Percentiles rank a stretch among this genome's conserved stretches.
phyloP scores from a whole-genome alignment of 2,329 filamentous ascomycete genomes.

The Dryadomyces quercus-mongolicae region DNA sequence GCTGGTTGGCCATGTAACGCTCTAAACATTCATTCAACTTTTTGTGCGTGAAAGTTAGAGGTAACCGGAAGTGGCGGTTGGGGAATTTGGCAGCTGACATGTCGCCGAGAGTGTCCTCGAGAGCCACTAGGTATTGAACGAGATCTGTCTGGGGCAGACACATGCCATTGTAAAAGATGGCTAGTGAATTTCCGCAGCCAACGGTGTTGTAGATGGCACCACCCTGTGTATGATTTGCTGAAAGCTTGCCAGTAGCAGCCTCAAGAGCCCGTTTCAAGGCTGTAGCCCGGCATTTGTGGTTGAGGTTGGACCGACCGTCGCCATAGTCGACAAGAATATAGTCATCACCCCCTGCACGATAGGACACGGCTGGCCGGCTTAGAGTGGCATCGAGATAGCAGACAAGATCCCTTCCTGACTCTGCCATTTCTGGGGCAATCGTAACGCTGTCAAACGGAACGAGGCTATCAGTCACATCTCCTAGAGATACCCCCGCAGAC shows the following conservation, averaged over 20 bases:
- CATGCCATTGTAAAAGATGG: not conserved
- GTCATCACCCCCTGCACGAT: not conserved
- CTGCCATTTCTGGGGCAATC: not conserved
- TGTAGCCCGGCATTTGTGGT: constrained; percentile 1
- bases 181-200: constrained; percentile 1
- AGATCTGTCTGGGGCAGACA: not conserved
- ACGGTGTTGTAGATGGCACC: constrained; percentile 1
- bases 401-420: not conserved
- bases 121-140: not conserved
- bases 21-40: constrained; percentile 30
- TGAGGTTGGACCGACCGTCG: not conserved
- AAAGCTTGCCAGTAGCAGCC: not conserved
- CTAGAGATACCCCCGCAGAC: not conserved
- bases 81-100: constrained; percentile 1
- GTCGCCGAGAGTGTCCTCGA: not conserved
- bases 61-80: constrained; percentile 13
- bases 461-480: not conserved
- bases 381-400: not conserved
- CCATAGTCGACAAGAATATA: constrained; percentile 1
- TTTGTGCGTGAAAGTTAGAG: constrained; percentile 14
- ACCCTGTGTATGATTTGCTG: not conserved
- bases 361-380: not conserved
- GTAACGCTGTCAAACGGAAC: not conserved
- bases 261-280: constrained; percentile 1
- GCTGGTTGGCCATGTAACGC: constrained; percentile 44